Evolutionary conservation across 1,284 basidiomycete genomes (phyloP), one percentile per base, ranked within the genome.

Genomic region (Apiotrichum laibachii): DNA sequence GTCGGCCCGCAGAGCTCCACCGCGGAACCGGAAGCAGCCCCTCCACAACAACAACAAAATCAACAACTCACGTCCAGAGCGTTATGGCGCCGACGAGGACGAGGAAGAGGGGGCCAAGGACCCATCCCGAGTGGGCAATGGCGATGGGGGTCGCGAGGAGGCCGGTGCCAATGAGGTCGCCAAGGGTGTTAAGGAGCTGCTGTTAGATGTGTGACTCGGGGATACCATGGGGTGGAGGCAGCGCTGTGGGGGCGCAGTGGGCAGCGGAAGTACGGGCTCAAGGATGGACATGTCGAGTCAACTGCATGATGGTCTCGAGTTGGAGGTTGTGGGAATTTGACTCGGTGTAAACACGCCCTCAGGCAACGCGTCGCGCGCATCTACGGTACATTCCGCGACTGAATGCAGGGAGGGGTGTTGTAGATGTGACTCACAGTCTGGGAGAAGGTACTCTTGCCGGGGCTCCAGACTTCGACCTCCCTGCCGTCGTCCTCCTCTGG

Each of bases 61-160:
- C 37, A 31, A 31, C 37, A 11, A 83, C 87, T 65, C 69, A 91
- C 90, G 89, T 91, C 75, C 92, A 92, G 66, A 90, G 90, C 18
- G 89, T 87, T 26, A 92, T 80, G 53, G 82, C 82, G 1, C 88
- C 89, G 68, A 90, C 91, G 56, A 84, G 82, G 16, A 88, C 76
- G 56, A 93, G 84, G 18, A 92, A 80, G 16, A 84, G 19, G 0
- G 86, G 86, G 8, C 91, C 91, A 31, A 83, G 79, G n/a, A 87
- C 79, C 91, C 91, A 93, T 5, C 91, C 91, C 1, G 89, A 85
- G 67, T 88, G 89, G 2, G 89, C 85, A 68, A 92, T 90, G 0
- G 90, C 90, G 31, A 92, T 82, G 0, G 92, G 90, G 72, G 91
- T 88, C 7, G 90, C 91, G 10, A 94, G 82, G 81, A 95, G 86